A percentile compares a stretch with the other conserved stretches of the same genome.
These are phyloP conservation scores for Lentinus brumalis DNA, from an alignment of 768 basidiomycete species.

Conservation along the genomic window DNA sequence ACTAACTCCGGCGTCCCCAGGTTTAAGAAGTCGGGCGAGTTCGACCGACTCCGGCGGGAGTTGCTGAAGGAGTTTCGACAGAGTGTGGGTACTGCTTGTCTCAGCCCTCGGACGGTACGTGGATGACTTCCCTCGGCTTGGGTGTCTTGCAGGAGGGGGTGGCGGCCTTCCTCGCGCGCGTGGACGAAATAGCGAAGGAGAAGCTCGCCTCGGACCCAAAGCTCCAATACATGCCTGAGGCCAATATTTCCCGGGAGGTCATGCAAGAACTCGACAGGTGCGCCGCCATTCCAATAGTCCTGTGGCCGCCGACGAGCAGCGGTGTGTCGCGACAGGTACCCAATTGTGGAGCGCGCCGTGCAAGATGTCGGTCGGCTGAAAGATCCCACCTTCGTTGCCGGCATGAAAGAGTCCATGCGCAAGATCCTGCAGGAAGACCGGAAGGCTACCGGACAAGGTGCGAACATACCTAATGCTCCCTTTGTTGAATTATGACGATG, in stretches of 20 bases:
- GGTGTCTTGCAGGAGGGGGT: conserved; percentile 47
- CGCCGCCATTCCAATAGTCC: conserved; percentile 9
- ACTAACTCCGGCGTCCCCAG: conserved; percentile 37
- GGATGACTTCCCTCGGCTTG: conserved; percentile 6
- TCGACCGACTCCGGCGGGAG: conserved; percentile 70
- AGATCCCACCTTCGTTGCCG: conserved; percentile 33
- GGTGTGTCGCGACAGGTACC: conserved; percentile 49
- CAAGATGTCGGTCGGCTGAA: conserved; percentile 22
- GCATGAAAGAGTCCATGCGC: conserved; percentile 38
- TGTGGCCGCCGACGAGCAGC: background rate
- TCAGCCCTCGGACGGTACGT: conserved; percentile 6
- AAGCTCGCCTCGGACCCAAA: conserved; percentile 56
- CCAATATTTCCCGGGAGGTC: conserved; percentile 58
- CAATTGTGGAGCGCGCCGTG: conserved; percentile 65
- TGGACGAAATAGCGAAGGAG: conserved; percentile 63
- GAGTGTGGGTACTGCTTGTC: conserved; percentile 46
- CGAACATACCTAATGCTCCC: background rate
- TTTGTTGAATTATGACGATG: background rate
- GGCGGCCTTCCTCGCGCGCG: conserved; percentile 53
- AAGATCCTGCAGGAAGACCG: conserved; percentile 37
- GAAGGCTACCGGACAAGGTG: conserved; percentile 1
- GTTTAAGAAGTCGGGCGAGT: conserved; percentile 81
- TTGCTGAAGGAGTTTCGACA: conserved; percentile 61
- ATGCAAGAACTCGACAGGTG: conserved; percentile 75
- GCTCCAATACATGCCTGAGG: conserved; percentile 52